A percentile compares a stretch with the other conserved stretches of the same genome.
phyloP scores from a whole-genome alignment of 2,329 filamentous ascomycete species.

The Tolypocladium pustulatum region DNA sequence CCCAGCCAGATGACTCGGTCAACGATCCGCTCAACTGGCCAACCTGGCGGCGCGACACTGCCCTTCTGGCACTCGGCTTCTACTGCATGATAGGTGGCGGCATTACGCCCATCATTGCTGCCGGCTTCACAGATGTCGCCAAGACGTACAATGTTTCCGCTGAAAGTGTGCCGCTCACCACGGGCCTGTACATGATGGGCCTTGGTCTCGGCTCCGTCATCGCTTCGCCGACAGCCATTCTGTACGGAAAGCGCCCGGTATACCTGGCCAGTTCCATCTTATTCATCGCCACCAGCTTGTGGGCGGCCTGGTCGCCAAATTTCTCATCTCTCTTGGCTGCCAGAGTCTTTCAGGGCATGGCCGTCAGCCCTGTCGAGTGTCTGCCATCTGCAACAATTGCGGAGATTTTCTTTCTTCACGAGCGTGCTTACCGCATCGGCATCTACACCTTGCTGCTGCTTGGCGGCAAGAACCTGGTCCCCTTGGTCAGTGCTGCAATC shows the following conservation, averaged over 20 bases:
- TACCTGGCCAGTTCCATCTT: slow-evolving; percentile 69
- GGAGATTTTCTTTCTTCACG: slow-evolving; percentile 93
- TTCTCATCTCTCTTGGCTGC: slow-evolving; percentile 73
- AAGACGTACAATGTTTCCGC: slow-evolving; percentile 52
- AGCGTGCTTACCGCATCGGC: slow-evolving; percentile 83
- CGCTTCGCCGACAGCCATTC: slow-evolving; percentile 79
- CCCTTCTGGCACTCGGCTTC: slow-evolving; percentile 73
- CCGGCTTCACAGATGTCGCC: slow-evolving; percentile 78
- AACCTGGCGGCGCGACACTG: slow-evolving; percentile 65
- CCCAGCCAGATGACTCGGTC: slow-evolving; percentile 79
- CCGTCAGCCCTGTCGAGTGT: slow-evolving; percentile 84
- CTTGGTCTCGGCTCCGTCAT: slow-evolving; percentile 76
- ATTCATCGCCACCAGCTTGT: slow-evolving; percentile 68
- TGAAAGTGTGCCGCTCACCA: slow-evolving; percentile 72
- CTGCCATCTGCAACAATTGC: slow-evolving; percentile 88
- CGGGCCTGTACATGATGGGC: slow-evolving; percentile 89
- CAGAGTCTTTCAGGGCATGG: slow-evolving; percentile 77
- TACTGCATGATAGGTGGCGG: slow-evolving; percentile 92
- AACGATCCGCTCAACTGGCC: slow-evolving; percentile 96
- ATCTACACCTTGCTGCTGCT: slow-evolving; percentile 86
- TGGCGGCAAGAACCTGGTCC: slow-evolving; percentile 84
- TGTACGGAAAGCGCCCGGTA: slow-evolving; percentile 83
- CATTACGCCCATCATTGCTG: slow-evolving; percentile 82
- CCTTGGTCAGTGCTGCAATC: slow-evolving; percentile 75
- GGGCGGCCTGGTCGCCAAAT: slow-evolving; percentile 77